These are phyloP conservation scores for Starmera caribaea DNA, from an alignment of 805 yeast genomes.

Conservation along the genomic window DNA sequence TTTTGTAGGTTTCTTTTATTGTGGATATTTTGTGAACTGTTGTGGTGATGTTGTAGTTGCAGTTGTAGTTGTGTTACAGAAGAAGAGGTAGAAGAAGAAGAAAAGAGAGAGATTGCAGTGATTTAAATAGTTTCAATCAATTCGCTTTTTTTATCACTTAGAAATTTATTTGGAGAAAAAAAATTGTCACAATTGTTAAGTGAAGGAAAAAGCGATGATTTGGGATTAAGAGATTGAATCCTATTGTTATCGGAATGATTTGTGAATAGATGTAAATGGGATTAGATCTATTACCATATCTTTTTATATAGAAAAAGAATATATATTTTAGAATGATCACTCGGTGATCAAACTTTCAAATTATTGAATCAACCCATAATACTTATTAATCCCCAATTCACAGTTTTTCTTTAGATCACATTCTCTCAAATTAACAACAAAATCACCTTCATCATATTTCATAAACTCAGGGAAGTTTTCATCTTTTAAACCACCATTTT, in stretches of 20 bases:
- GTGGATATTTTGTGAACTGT: not conserved
- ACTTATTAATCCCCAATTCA: constrained; percentile 34
- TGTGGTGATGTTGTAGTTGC: not conserved
- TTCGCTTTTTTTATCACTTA: constrained; percentile 21
- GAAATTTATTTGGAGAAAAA: not conserved
- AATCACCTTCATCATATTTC: constrained; percentile 55
- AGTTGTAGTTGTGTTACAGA: too few species aligned
- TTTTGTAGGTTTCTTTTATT: too few species aligned
- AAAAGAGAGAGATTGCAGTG: too few species aligned
- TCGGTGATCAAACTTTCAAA: too few species aligned
- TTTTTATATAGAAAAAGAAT: too few species aligned
- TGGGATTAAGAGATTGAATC: too few species aligned
- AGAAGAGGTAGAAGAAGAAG: not conserved
- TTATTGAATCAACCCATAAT: constrained; percentile 15
- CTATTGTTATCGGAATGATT: too few species aligned
- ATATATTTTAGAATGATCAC: too few species aligned
- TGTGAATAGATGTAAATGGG: too few species aligned
- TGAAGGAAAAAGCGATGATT: constrained; percentile 1
- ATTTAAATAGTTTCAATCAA: not conserved
- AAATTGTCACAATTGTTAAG: not conserved
- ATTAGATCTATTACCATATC: too few species aligned
- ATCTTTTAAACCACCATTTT: constrained; percentile 15
- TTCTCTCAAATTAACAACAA: constrained; percentile 51
- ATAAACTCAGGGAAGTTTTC: constrained; percentile 3
- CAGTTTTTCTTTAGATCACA: constrained; percentile 45